phyloP scores from a whole-genome alignment of 129 eudicot species.

The Flaveria brownii region DNA sequence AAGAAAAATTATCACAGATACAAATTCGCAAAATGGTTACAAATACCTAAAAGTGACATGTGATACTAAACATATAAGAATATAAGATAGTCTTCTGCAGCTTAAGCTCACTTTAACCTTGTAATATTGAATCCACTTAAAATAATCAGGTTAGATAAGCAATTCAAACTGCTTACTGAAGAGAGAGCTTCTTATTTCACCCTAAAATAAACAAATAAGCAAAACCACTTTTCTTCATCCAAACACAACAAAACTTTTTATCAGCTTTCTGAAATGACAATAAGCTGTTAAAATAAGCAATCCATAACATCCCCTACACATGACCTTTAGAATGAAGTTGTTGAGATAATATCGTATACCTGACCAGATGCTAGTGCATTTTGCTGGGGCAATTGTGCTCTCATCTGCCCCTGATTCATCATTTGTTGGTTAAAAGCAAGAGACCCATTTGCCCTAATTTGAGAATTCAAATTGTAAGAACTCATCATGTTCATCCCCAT shows the following conservation, averaged over 20 bases:
- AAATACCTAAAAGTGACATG: neutral
- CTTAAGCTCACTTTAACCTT: neutral
- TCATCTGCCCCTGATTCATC: conserved; percentile 60
- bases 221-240: conserved; percentile 6
- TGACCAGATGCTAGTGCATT: conserved; percentile 62
- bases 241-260: neutral
- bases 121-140: too few relatives aligned
- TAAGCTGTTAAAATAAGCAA: neutral
- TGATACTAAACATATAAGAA: neutral
- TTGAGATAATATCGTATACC: conserved; percentile 43
- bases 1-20: neutral
- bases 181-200: neutral
- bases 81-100: neutral
- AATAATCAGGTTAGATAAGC: neutral
- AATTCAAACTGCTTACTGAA: neutral
- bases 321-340: conserved; percentile 6
- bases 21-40: neutral
- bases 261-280: neutral
- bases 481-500: conserved; percentile 77
- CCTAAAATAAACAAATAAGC: conserved; percentile 1
- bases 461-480: conserved; percentile 57
- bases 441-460: conserved; percentile 70
- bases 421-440: conserved; percentile 70
- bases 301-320: too few relatives aligned
- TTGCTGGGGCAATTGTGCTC: conserved; percentile 83